Evolutionary conservation across 1,284 basidiomycete genomes (phyloP), one percentile per base, ranked within the genome.

Genomic region (Mycosarcoma mackinlayi): DNA sequence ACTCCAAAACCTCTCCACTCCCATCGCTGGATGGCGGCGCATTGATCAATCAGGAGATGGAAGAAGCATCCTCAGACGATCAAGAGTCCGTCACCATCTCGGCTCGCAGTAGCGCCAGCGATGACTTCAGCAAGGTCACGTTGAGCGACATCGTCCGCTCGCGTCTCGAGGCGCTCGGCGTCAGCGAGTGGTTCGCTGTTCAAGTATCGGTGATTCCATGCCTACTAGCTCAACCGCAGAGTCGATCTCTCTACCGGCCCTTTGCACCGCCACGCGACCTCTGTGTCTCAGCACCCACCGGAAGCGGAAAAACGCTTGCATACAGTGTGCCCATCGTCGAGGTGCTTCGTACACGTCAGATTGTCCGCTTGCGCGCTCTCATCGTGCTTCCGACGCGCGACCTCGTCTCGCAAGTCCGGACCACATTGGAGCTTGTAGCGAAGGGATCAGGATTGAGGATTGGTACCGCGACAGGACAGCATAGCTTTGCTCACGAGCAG

Each of bases 261-360:
- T 90, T 88, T 73, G 83, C 88, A 50, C 87, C 88, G 24, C 90
- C 90, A 23, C 86, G 87, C 37, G 96, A 99, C 83, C 87, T 94
- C 9, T 95, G 94, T 76, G 92, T 96, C n/a, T 96, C 93, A 6
- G 96, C 96, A 1, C 96, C 96, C 0, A 98, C 95, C 0, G 95
- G 95, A 28, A 94, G 92, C 73, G 95, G 95, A 0, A 98, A 98
- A 85, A 98, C 95, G 0, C 86, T 98, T 19, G 92, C 93, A 13
- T 98, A 98, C 83, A 90, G 91, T 4, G 85, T 98, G 18, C 95
- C 95, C 1, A 92, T 98, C 51, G 86, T 97, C 25, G 92, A 98
- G 86, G 47, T 56, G 18, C 41, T 55, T 50, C 46, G 62, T 5
- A 44, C 55, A 33, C 49, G 51, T 6, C 50, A 55, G n/a, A 44